Percentiles rank a stretch among this genome's conserved stretches.
phyloP scores from a whole-genome alignment of 192 early-diverging fungal genomes.

The Coemansia sp. region DNA sequence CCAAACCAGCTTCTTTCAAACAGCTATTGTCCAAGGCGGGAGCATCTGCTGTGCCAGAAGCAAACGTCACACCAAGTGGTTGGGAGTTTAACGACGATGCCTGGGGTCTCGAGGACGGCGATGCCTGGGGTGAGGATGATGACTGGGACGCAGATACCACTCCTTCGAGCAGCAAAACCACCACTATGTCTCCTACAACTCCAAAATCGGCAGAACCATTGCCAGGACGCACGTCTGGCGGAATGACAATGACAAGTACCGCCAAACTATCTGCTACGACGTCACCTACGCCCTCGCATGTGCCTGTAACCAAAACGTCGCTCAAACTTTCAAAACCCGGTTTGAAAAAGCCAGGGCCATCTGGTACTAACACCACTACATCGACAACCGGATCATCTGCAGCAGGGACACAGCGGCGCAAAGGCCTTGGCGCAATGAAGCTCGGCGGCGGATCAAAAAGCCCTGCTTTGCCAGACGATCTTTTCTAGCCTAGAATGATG shows the following conservation, averaged over 20 bases:
- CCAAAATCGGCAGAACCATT: background rate
- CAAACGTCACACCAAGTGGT: conserved; percentile 15
- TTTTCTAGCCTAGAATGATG: conserved; percentile 3
- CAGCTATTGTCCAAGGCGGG: background rate
- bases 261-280: background rate
- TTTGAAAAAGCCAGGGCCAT: conserved; percentile 7
- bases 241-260: conserved; percentile 21
- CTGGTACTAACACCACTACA: background rate
- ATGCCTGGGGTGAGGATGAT: conserved; percentile 28
- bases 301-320: conserved; percentile 4
- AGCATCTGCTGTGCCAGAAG: background rate
- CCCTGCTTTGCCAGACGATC: conserved; percentile 15
- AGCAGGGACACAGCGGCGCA: conserved; percentile 24
- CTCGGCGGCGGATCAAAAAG: conserved; percentile 36
- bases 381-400: background rate
- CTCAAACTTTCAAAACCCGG: conserved; percentile 20
- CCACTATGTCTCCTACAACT: background rate
- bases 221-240: conserved; percentile 8
- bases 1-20: background rate
- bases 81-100: conserved; percentile 49
- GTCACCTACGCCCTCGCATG: background rate
- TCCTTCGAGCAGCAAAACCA: background rate
- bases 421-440: conserved; percentile 52
- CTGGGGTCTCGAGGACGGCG: conserved; percentile 13
- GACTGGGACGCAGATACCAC: background rate